phyloP scores from a whole-genome alignment of 1,139 yeast species.

The Debaryomyces sp. region DNA sequence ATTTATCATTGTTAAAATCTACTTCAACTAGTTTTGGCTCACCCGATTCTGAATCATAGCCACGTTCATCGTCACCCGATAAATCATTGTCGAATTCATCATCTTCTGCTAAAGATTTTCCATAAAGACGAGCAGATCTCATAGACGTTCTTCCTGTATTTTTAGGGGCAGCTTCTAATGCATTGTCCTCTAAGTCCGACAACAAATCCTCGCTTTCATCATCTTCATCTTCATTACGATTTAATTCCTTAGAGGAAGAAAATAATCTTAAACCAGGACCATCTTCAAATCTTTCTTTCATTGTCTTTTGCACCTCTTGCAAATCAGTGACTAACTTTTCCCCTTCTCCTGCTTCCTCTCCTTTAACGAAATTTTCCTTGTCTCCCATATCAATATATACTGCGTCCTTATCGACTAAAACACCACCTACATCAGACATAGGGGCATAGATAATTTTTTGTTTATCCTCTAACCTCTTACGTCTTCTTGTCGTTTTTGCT shows the following conservation, averaged over 20 bases:
- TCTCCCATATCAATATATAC: slow-evolving; percentile 89
- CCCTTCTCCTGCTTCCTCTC: slow-evolving; percentile 72
- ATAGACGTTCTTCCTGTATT: slow-evolving; percentile 60
- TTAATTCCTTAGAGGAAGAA: slow-evolving; percentile 57
- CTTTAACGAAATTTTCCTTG: slow-evolving; percentile 59
- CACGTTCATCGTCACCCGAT: slow-evolving; percentile 37
- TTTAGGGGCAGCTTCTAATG: slow-evolving; percentile 22
- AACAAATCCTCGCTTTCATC: slow-evolving; percentile 40
- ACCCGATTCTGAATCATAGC: slow-evolving; percentile 26
- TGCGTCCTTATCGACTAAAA: slow-evolving; percentile 94
- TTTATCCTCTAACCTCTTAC: slow-evolving; percentile 91
- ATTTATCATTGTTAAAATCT: slow-evolving; percentile 47
- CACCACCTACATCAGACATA: slow-evolving; percentile 99
- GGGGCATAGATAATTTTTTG: slow-evolving; percentile 97
- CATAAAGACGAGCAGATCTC: slow-evolving; percentile 63
- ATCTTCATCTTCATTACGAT: slow-evolving; percentile 39
- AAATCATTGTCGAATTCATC: slow-evolving; percentile 44
- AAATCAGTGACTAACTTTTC: slow-evolving; percentile 82
- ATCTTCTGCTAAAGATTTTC: slow-evolving; percentile 53
- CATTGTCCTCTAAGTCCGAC: slow-evolving; percentile 32
- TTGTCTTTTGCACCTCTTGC: slow-evolving; percentile 66
- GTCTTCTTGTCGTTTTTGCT: slow-evolving; percentile 63
- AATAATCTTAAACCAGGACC: slow-evolving; percentile 78
- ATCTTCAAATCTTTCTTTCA: slow-evolving; percentile 61
- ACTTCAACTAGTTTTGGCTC: slow-evolving; percentile 48